Evolutionary conservation across 805 yeast genomes (phyloP).

Genomic region (Metschnikowia kunwiensis): DNA sequence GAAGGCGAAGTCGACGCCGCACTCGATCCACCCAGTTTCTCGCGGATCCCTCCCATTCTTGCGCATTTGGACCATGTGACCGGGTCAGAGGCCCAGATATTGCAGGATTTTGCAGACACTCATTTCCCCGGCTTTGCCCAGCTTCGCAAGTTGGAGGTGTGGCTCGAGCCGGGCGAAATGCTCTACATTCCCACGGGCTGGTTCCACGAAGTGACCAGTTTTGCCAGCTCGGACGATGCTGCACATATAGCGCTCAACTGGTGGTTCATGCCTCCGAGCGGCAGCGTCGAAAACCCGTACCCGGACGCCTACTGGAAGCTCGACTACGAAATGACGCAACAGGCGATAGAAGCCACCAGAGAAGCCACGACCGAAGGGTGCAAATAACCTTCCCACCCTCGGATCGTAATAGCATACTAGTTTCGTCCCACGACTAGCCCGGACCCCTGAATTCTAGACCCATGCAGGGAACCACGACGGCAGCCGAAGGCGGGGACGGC

Average conservation of each 20-base stretch:
- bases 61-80: slow-evolving; percentile 58
- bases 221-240: slow-evolving; percentile 34
- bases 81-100: slow-evolving; percentile 18
- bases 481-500: too few relatives aligned
- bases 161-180: slow-evolving; percentile 61
- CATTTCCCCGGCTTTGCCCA: slow-evolving; percentile 49
- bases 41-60: slow-evolving; percentile 58
- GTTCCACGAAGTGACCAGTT: slow-evolving; percentile 79
- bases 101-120: slow-evolving; percentile 36
- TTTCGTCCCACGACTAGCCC: too few relatives aligned
- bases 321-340: slow-evolving; percentile 47
- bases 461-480: too few relatives aligned
- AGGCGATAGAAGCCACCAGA: slow-evolving; percentile 21
- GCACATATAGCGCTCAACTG: slow-evolving; percentile 67
- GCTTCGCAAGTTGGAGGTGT: slow-evolving; percentile 43
- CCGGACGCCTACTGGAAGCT: slow-evolving; percentile 51
- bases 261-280: slow-evolving; percentile 70
- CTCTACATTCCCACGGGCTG: slow-evolving; percentile 73
- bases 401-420: too few relatives aligned
- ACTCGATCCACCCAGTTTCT: slow-evolving; percentile 68
- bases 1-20: slow-evolving; percentile 1
- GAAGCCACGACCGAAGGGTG: too few relatives aligned
- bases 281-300: slow-evolving; percentile 34
- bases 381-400: too few relatives aligned
- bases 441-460: too few relatives aligned